Base-by-base conservation (phyloP, 148 eudicot genomes). In the Polygonum aviculare region DNA sequence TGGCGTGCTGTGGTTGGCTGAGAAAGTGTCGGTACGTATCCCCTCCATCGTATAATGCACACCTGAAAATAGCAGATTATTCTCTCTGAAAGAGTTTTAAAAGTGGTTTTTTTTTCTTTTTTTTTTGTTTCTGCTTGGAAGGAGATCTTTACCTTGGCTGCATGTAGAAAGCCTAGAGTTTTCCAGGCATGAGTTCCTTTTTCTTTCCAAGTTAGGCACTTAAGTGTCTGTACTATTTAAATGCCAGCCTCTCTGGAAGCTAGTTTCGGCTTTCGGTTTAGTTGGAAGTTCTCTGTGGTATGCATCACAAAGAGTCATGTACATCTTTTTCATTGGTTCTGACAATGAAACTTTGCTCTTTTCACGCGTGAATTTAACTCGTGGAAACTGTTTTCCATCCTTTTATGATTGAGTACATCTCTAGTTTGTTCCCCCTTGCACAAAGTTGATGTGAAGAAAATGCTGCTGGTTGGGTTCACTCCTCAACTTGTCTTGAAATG, bases 1-100 rank as follows among this genome's bases (percentile, higher is more conserved):
- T 67, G 72, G 19, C 72, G 2, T 35, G 72, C 44, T 19, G 12
- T 21, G 63, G 31, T 57, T 57, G 63, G 63, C 63, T 67, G 44
- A 67, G 72, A n/a, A 60, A 60, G 69, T 12, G 69, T 60, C 15
- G 69, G 38, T 60, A 60, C 69, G 69, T 31, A 26, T 67, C 5
- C 44, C 72, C n/a, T 15, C 44, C 21, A 15, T 67, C 11, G 72
- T 36, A 67, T 67, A 36, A 67, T 67, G 72, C 38, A 67, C 72
- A 67, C 44, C 72, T 67, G 72, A 67, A 67, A 44, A 67, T 67
- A 67, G 44, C 44, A 16, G 44, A 67, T 67, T 38, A 67, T 67
- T 38, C 72, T 21, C 60, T n/a, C 60, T 54, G 60, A 26, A 54
- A 54, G 60, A 54, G 60, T 54, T 54, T 54, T 52, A 50, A 50